Evolutionary conservation across 1,284 basidiomycete species (phyloP).

Genomic region (Somion occarium): DNA sequence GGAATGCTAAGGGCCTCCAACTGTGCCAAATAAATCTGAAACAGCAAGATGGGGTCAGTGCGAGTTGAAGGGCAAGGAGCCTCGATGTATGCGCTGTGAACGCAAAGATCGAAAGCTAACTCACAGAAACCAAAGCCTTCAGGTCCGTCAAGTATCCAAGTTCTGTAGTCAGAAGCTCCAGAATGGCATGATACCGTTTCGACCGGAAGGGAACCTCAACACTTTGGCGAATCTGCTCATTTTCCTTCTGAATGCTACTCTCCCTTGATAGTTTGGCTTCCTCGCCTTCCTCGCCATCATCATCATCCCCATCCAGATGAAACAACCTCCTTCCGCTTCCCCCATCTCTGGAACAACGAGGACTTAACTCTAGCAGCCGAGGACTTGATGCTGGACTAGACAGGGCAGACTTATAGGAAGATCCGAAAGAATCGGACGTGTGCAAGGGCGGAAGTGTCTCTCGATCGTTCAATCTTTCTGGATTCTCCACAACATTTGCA

Average conservation of each 20-base stretch:
- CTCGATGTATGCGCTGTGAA: neutral
- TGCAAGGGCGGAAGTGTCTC: neutral
- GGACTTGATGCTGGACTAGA: neutral
- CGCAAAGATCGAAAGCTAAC: constrained; percentile 18
- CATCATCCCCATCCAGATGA: constrained; percentile 17
- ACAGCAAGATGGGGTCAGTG: neutral
- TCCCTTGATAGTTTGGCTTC: constrained; percentile 12
- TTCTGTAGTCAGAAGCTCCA: constrained; percentile 83
- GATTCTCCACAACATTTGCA: no score
- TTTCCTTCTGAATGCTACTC: constrained; percentile 7
- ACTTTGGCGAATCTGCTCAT: neutral
- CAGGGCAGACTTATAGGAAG: neutral
- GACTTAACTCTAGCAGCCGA: neutral
- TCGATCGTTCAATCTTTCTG: neutral
- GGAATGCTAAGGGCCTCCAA: constrained; percentile 22
- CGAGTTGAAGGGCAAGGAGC: neutral
- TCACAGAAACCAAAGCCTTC: constrained; percentile 67
- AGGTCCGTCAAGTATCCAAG: constrained; percentile 76
- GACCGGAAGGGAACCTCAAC: constrained; percentile 15
- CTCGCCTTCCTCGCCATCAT: constrained; percentile 12
- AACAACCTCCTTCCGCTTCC: constrained; percentile 20
- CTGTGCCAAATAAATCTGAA: constrained; percentile 32
- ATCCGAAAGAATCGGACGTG: neutral
- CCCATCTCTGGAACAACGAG: neutral
- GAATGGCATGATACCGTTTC: constrained; percentile 62